Percentiles rank a stretch among this genome's conserved stretches.
These are phyloP conservation scores for Penicillium desertorum DNA, from an alignment of 495 filamentous ascomycete species.

Conservation along the genomic window DNA sequence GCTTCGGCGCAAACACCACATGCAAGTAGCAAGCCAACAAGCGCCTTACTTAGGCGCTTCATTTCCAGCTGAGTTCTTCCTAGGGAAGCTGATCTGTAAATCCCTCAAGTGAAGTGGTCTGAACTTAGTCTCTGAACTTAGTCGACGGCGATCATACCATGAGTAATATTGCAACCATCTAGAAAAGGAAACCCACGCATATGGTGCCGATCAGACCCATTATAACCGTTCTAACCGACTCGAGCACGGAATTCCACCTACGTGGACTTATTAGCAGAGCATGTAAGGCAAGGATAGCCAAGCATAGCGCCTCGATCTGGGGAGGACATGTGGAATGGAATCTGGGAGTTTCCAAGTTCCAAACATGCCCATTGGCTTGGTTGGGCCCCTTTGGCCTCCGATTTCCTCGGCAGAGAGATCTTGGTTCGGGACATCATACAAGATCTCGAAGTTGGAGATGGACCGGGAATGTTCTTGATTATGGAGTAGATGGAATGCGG, in stretches of 20 bases:
- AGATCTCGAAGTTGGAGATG: conserved; percentile 9
- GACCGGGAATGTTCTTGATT: conserved; percentile 21
- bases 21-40: conserved; percentile 19
- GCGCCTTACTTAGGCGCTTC: conserved; percentile 20
- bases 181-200: conserved; percentile 1
- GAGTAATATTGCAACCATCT: conserved; percentile 16
- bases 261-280: conserved; percentile 2
- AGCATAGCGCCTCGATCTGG: conserved; percentile 21
- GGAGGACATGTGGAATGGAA: conserved; percentile 27
- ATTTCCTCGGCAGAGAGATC: not conserved
- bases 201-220: conserved; percentile 27
- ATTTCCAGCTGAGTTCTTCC: conserved; percentile 13
- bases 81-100: conserved; percentile 1
- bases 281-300: conserved; percentile 17
- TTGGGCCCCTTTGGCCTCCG: not conserved
- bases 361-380: conserved; percentile 5
- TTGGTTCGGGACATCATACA: not conserved
- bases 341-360: conserved; percentile 8
- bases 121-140: conserved; percentile 9
- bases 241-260: not conserved
- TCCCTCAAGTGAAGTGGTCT: conserved; percentile 1
- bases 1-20: conserved; percentile 16
- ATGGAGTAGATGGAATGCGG: conserved; percentile 20
- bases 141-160: conserved; percentile 17
- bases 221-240: conserved; percentile 19